These are phyloP conservation scores for Ophiosphaerella herpotricha DNA, from an alignment of 2,329 filamentous ascomycete species.

Conservation along the genomic window DNA sequence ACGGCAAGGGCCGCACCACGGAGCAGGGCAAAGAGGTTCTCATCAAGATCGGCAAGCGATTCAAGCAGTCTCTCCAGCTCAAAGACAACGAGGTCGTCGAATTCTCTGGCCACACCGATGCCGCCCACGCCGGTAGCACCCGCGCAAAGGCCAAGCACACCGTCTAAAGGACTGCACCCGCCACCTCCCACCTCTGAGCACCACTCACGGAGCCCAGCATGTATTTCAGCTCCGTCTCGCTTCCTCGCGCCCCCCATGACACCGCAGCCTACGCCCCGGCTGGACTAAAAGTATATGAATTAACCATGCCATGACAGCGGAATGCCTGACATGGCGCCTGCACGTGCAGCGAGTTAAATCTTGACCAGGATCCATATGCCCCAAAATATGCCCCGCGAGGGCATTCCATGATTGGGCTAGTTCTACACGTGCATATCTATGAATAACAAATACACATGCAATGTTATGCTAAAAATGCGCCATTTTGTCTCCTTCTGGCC, in stretches of 20 bases:
- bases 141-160: constrained; percentile 93
- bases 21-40: constrained; percentile 88
- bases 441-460: constrained; percentile 18
- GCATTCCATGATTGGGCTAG: constrained; percentile 30
- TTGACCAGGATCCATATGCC: constrained; percentile 32
- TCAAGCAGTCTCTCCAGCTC: constrained; percentile 90
- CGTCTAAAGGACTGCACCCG: constrained; percentile 60
- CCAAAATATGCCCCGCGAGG: constrained; percentile 30
- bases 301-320: constrained; percentile 32
- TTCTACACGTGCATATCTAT: constrained; percentile 34
- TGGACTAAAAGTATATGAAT: constrained; percentile 31
- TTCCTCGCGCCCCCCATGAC: constrained; percentile 7
- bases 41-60: constrained; percentile 80
- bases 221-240: neutral
- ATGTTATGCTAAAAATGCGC: neutral
- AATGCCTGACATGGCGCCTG: constrained; percentile 46
- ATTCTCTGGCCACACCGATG: constrained; percentile 96
- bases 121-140: constrained; percentile 88
- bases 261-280: constrained; percentile 27
- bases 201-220: neutral
- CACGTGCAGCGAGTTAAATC: constrained; percentile 39
- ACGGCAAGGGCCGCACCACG: constrained; percentile 74
- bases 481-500: too few species aligned
- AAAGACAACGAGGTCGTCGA: constrained; percentile 79
- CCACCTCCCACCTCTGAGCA: neutral